Base-by-base conservation (phyloP, 2,329 filamentous ascomycete genomes). In the Acephala macrosclerotiorum region DNA sequence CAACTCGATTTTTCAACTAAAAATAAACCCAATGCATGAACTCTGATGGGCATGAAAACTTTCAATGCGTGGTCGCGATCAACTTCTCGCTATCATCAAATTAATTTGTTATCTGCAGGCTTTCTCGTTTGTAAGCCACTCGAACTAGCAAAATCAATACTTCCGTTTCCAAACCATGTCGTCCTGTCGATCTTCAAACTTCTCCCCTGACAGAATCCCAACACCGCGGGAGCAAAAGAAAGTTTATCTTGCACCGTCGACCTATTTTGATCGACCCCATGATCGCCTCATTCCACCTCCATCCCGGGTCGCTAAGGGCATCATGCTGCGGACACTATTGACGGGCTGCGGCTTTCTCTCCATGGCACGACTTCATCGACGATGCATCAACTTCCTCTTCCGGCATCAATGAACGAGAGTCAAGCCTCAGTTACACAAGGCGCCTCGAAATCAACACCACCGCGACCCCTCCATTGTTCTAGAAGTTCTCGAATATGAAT, bases 261-360 rank as follows among this genome's bases (percentile, higher is more conserved):
- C 22, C 49, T 53, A 53, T 33, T 53, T 53, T 29, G 8, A 53
- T 53, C 49, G 26, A 53, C 25, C 49, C 25, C 25, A 53, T 29
- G 49, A 53, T 53, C 49, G 49, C 29, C 49, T 53, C 49, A 29
- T 16, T 53, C 11, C 25, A 53, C 18, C 25, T 16, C 14, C 25
- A 53, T 53, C 49, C n/a, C 49, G 4, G 8, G 20, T 7, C 20
- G 45, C 45, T 16, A 42, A 42, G 40, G 45, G n/a, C 11, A 5
- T 53, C 25, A 53, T 53, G 25, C 49, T 53, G 5, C 49, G 49
- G 25, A 29, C 49, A 33, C 49, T 53, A 53, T 53, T 53, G 49
- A 53, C 49, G 49, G 49, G 25, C 22, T 53, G 49, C 22, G 29
- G 49, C 49, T 53, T 33, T 33, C n/a, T 18, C 25, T 33, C 45